Conservation (phyloP, 179 eudicot species). For the Corrigiola litoralis region DNA sequence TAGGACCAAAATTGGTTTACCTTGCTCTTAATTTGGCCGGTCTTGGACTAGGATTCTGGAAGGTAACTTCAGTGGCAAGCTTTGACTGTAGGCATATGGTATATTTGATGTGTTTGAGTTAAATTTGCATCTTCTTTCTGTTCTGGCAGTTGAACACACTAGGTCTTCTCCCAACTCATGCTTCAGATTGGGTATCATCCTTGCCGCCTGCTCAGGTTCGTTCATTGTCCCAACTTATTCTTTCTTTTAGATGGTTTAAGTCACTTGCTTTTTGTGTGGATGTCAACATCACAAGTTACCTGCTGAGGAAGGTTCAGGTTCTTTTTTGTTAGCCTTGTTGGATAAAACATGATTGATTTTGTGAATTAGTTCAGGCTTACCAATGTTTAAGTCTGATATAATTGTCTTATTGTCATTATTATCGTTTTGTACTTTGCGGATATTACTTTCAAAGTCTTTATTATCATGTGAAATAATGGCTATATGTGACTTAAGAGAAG, state of each 20-base stretch:
- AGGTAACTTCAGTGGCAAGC: constrained; percentile 36
- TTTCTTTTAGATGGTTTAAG: neutral
- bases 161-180: constrained; percentile 96
- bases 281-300: neutral
- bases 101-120: neutral
- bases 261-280: neutral
- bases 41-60: constrained; percentile 83
- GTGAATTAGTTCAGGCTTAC: neutral
- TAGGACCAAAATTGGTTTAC: constrained; percentile 66
- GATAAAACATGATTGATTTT: neutral
- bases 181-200: constrained; percentile 96
- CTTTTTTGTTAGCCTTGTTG: neutral
- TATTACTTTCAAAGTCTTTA: neutral
- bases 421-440: too few species aligned
- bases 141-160: constrained; percentile 71
- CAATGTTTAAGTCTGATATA: neutral
- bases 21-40: constrained; percentile 85
- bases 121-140: constrained; percentile 7
- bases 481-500: too few species aligned
- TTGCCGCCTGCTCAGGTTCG: constrained; percentile 86
- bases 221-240: neutral
- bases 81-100: neutral
- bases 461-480: too few species aligned
- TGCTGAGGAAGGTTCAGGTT: neutral
- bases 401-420: neutral